Evolutionary conservation across 1,139 yeast genomes (phyloP).

Genomic region (Pichia sp.): DNA sequence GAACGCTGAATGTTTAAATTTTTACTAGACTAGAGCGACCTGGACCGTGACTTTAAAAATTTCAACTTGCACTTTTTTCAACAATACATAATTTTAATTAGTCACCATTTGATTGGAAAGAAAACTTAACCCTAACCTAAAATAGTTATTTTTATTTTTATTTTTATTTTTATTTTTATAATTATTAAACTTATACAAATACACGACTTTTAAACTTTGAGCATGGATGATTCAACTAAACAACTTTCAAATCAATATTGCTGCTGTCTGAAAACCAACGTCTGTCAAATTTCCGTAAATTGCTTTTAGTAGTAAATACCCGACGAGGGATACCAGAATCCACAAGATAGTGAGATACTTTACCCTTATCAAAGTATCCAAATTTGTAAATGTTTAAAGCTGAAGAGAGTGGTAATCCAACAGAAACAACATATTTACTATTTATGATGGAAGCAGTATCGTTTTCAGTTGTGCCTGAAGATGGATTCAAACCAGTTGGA

Average conservation of each 20-base stretch:
- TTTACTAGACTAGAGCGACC: too few relatives aligned
- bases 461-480: constrained; percentile 53
- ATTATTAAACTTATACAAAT: too few relatives aligned
- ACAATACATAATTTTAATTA: too few relatives aligned
- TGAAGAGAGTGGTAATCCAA: constrained; percentile 72
- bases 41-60: too few relatives aligned
- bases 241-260: constrained; percentile 18
- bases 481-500: constrained; percentile 82
- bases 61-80: too few relatives aligned
- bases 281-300: constrained; percentile 39
- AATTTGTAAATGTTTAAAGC: constrained; percentile 52
- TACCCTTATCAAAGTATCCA: constrained; percentile 35
- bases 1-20: too few relatives aligned
- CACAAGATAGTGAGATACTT: constrained; percentile 53
- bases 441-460: constrained; percentile 24
- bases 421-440: constrained; percentile 55
- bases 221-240: constrained; percentile 5
- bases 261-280: constrained; percentile 37
- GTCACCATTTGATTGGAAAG: too few relatives aligned
- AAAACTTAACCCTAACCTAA: too few relatives aligned
- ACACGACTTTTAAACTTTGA: too few relatives aligned
- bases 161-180: too few relatives aligned
- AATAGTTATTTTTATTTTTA: too few relatives aligned
- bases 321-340: constrained; percentile 64
- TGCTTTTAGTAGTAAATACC: constrained; percentile 33